phyloP scores from a whole-genome alignment of 2,329 filamentous ascomycete genomes.

The Phyllosticta citrichinensis region DNA sequence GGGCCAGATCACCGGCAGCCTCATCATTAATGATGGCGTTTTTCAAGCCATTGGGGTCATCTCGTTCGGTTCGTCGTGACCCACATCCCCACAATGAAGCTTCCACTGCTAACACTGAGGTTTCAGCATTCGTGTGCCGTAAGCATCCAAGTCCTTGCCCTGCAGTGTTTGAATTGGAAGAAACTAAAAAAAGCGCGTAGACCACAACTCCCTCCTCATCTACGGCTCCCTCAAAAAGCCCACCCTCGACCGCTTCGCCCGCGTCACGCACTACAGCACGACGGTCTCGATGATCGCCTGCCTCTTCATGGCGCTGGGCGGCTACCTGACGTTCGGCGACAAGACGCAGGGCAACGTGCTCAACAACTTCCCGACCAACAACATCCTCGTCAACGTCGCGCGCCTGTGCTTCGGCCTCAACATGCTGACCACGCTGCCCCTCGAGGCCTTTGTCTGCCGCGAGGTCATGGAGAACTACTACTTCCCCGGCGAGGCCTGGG shows the following conservation, averaged over 20 bases:
- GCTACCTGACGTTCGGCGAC: constrained; percentile 89
- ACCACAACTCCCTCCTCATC: constrained; percentile 95
- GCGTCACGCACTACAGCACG: constrained; percentile 90
- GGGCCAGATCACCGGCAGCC: constrained; percentile 58
- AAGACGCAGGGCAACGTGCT: constrained; percentile 89
- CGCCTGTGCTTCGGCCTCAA: constrained; percentile 95
- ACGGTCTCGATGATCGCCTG: constrained; percentile 86
- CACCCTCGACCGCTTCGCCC: constrained; percentile 88
- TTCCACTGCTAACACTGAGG: constrained; percentile 11
- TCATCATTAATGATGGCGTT: constrained; percentile 77
- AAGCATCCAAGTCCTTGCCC: constrained; percentile 17
- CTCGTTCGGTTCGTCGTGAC: constrained; percentile 64
- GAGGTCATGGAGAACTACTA: constrained; percentile 92
- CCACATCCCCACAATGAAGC: neutral
- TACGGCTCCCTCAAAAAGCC: constrained; percentile 92
- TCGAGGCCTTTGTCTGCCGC: constrained; percentile 95
- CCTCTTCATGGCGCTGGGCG: constrained; percentile 74
- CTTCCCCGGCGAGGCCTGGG: constrained; percentile 63
- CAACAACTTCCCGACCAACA: constrained; percentile 91
- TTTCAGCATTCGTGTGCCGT: constrained; percentile 56
- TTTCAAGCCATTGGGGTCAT: constrained; percentile 97
- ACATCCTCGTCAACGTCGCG: constrained; percentile 88
- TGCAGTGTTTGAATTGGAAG: neutral
- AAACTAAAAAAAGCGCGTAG: constrained; percentile 20
- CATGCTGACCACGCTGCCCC: constrained; percentile 93